A percentile compares a stretch with the other conserved stretches of the same genome.
These are phyloP conservation scores for Apiotrichum veenhuisii DNA, from an alignment of 1,284 basidiomycete genomes.

Conservation along the genomic window DNA sequence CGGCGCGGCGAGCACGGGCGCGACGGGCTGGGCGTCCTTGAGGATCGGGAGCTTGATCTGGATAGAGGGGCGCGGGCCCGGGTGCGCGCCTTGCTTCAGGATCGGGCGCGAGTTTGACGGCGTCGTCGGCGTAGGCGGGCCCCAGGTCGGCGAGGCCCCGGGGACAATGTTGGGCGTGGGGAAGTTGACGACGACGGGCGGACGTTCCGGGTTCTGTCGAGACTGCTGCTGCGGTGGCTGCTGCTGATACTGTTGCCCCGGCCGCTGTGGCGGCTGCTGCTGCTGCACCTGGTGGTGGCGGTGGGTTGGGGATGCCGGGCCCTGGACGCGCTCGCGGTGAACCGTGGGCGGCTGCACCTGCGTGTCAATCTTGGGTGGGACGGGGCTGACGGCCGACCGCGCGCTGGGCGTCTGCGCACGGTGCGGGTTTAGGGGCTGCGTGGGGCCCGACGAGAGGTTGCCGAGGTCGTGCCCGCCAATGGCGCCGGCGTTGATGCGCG, in stretches of 20 bases:
- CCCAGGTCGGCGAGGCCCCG: not conserved
- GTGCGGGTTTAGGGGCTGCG: slow-evolving; percentile 1
- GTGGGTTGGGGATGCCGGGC: not conserved
- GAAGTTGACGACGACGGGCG: slow-evolving; percentile 1
- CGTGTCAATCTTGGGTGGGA: no score
- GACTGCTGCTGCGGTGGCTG: not conserved
- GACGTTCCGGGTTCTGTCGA: not conserved
- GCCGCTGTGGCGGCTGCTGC: not conserved
- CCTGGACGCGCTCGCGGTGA: not conserved
- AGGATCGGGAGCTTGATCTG: not conserved
- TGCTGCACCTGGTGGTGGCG: not conserved
- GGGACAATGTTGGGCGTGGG: slow-evolving; percentile 6
- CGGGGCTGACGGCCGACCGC: no score
- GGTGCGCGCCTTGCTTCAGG: not conserved
- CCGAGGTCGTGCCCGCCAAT: not conserved
- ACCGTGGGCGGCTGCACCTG: not conserved
- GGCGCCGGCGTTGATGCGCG: not conserved
- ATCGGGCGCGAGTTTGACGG: not conserved
- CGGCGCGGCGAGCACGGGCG: slow-evolving; percentile 36
- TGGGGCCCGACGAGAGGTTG: not conserved
- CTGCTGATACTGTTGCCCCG: not conserved
- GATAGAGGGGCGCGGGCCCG: not conserved
- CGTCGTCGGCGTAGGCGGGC: not conserved
- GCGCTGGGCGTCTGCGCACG: not conserved
- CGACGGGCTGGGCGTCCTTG: slow-evolving; percentile 5